phyloP scores from a whole-genome alignment of 192 early-diverging fungal species.

The Gonapodya prolifera region DNA sequence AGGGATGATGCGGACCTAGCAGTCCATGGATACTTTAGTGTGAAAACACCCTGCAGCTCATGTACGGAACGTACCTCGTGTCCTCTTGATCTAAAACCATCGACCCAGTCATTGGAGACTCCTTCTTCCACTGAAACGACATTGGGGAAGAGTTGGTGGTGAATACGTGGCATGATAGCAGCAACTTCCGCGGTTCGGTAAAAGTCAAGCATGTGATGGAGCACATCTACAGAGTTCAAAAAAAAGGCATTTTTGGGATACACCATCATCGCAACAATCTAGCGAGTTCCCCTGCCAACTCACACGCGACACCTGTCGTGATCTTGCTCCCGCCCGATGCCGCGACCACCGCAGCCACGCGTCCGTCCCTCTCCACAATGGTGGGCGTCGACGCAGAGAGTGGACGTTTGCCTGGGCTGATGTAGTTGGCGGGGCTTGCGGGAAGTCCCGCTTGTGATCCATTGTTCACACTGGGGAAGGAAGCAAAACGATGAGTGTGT shows the following conservation, averaged over 20 bases:
- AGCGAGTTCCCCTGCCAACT: too few species aligned
- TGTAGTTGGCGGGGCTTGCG: background rate
- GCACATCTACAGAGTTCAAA: too few species aligned
- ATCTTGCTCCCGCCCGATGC: background rate
- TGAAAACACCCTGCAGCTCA: too few species aligned
- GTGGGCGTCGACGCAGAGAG: background rate
- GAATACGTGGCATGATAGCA: background rate
- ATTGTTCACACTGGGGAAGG: background rate
- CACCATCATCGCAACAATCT: too few species aligned
- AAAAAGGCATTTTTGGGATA: too few species aligned
- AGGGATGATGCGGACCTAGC: too few species aligned
- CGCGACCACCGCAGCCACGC: background rate
- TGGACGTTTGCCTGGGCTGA: background rate
- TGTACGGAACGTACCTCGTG: too few species aligned
- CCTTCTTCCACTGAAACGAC: background rate
- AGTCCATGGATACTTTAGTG: too few species aligned
- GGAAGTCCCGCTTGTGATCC: background rate
- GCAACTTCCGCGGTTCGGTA: background rate
- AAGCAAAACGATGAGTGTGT: too few species aligned
- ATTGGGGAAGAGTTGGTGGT: background rate
- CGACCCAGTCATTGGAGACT: background rate
- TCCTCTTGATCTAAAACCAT: background rate
- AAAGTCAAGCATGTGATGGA: background rate
- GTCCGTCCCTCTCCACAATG: background rate
- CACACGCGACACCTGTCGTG: background rate